Percentiles rank a stretch among this genome's conserved stretches.
These are phyloP conservation scores for Starmerella scarabaei DNA, from an alignment of 805 yeast genomes.

Conservation along the genomic window DNA sequence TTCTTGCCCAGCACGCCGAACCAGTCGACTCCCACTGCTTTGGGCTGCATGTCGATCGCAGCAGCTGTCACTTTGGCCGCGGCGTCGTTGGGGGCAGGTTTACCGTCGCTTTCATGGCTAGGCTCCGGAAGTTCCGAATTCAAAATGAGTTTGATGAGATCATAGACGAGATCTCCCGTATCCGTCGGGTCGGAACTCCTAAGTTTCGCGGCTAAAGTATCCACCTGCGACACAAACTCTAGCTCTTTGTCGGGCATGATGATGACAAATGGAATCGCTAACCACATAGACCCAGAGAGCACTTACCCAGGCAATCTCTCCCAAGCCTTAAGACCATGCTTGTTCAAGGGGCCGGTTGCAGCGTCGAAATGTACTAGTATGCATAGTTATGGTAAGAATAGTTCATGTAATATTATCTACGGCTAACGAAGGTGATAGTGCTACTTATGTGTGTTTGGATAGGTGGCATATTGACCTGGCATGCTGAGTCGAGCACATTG, in stretches of 20 bases:
- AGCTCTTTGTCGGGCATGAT: constrained; percentile 6
- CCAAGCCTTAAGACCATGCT: too few relatives aligned
- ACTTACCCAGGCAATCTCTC: too few relatives aligned
- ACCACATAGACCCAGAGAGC: too few relatives aligned
- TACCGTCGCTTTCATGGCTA: not conserved
- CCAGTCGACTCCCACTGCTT: constrained; percentile 9
- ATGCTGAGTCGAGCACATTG: too few relatives aligned
- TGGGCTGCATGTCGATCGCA: constrained; percentile 7
- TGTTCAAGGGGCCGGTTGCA: too few relatives aligned
- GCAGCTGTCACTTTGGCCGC: not conserved
- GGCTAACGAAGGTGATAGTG: too few relatives aligned
- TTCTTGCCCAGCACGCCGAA: not conserved
- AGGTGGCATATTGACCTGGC: too few relatives aligned
- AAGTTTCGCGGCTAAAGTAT: constrained; percentile 4
- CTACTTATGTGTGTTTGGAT: too few relatives aligned
- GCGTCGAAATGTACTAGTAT: too few relatives aligned
- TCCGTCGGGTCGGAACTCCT: constrained; percentile 2
- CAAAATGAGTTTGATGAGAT: not conserved
- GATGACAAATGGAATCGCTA: not conserved
- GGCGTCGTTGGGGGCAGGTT: not conserved
- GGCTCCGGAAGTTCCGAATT: not conserved
- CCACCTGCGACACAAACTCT: constrained; percentile 4
- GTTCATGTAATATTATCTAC: too few relatives aligned
- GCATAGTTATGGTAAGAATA: too few relatives aligned
- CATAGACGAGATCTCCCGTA: constrained; percentile 1